Percentiles rank a stretch among this genome's conserved stretches.
phyloP scores from a whole-genome alignment of 176 grass and related monocot genomes.

The Musa acuminata region DNA sequence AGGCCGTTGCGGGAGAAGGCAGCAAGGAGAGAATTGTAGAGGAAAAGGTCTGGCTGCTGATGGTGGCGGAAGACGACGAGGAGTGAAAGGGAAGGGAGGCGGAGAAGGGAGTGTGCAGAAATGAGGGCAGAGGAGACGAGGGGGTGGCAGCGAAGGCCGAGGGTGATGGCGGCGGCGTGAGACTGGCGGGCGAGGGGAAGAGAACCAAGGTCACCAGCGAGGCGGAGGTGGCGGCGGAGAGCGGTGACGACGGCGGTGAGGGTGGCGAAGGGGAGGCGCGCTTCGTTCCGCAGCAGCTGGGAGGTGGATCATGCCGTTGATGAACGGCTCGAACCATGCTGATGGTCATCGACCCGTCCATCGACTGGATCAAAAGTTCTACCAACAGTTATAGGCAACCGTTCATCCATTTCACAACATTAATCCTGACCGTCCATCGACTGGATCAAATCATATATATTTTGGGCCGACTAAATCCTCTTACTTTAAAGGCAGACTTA shows the following conservation, averaged over 20 bases:
- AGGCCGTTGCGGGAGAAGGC: constrained; percentile 15
- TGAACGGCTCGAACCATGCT: not conserved
- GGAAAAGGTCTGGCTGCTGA: not conserved
- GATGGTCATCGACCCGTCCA: no score
- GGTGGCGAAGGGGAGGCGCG: constrained; percentile 17
- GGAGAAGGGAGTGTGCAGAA: constrained; percentile 32
- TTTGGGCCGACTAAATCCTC: no score
- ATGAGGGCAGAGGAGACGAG: constrained; percentile 31
- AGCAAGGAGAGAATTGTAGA: constrained; percentile 9
- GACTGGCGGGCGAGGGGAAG: not conserved
- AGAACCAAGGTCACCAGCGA: not conserved
- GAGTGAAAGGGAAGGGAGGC: not conserved
- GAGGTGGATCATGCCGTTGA: not conserved
- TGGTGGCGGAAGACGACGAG: not conserved
- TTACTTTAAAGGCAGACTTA: no score
- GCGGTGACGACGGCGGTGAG: constrained; percentile 29
- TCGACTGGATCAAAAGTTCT: no score
- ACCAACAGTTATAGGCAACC: no score
- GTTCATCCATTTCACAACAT: no score
- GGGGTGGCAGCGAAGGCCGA: constrained; percentile 28
- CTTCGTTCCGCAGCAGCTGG: not conserved
- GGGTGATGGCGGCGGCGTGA: constrained; percentile 20
- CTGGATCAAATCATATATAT: no score
- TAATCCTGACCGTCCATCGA: no score
- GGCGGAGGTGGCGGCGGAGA: constrained; percentile 8